These are phyloP conservation scores for Bjerkandera adusta DNA, from an alignment of 1,284 basidiomycete genomes.

Conservation along the genomic window DNA sequence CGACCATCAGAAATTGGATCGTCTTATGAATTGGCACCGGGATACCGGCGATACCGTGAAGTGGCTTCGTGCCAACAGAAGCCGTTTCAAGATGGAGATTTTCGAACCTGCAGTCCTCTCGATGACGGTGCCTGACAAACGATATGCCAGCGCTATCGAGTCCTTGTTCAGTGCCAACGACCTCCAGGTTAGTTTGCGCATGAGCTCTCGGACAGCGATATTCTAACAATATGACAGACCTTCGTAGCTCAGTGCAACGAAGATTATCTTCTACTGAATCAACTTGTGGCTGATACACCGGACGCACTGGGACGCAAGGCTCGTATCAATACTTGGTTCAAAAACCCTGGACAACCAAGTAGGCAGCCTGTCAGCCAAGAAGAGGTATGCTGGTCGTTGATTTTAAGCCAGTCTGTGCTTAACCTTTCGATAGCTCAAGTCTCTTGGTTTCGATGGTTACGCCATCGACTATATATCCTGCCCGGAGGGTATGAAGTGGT, in stretches of 20 bases:
- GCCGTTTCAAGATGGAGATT: slow-evolving; percentile 77
- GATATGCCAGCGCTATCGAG: slow-evolving; percentile 75
- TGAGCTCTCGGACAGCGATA: background rate
- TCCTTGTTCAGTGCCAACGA: slow-evolving; percentile 59
- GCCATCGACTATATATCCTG: slow-evolving; percentile 76
- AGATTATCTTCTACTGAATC: slow-evolving; percentile 75
- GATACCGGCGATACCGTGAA: slow-evolving; percentile 67
- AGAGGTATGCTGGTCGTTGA: slow-evolving; percentile 42
- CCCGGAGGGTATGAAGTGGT: slow-evolving; percentile 65
- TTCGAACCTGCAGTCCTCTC: slow-evolving; percentile 82
- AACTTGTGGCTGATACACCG: slow-evolving; percentile 59
- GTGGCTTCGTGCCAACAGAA: slow-evolving; percentile 75
- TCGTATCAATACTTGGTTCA: slow-evolving; percentile 65
- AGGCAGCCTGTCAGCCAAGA: slow-evolving; percentile 52
- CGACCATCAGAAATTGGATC: slow-evolving; percentile 55
- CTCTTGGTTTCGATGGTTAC: slow-evolving; percentile 78
- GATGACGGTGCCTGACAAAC: slow-evolving; percentile 65
- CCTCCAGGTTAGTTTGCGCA: slow-evolving; percentile 55
- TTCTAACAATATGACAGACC: slow-evolving; percentile 46
- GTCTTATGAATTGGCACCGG: slow-evolving; percentile 48
- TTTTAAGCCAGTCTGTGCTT: background rate
- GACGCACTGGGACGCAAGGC: slow-evolving; percentile 52
- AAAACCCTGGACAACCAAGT: slow-evolving; percentile 39
- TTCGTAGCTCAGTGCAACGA: slow-evolving; percentile 86
- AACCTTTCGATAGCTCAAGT: slow-evolving; percentile 45